These are phyloP conservation scores for Plenodomus biglobosus DNA, from an alignment of 2,329 filamentous ascomycete species.

Conservation along the genomic window DNA sequence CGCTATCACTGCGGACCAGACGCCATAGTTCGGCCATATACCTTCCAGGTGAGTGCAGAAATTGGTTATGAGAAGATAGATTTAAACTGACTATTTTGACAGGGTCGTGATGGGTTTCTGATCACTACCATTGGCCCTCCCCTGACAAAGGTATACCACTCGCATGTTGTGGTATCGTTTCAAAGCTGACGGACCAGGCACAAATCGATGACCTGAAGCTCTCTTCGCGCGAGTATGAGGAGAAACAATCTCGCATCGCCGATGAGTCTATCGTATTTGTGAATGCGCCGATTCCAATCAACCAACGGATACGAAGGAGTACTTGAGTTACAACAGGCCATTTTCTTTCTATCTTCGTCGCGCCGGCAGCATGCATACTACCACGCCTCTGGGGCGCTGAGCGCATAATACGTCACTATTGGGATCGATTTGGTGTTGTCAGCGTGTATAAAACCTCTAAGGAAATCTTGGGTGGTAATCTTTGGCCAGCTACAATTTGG, in stretches of 20 bases:
- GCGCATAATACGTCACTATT: slow-evolving; percentile 1
- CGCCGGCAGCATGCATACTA: background rate
- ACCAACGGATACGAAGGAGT: slow-evolving; percentile 36
- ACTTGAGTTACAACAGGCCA: slow-evolving; percentile 9
- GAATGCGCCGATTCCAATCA: slow-evolving; percentile 44
- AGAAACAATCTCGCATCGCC: slow-evolving; percentile 44
- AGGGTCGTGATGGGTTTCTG: slow-evolving; percentile 49
- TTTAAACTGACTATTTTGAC: slow-evolving; percentile 15
- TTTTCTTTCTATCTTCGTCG: background rate
- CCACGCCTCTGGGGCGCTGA: background rate
- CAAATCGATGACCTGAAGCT: slow-evolving; percentile 48
- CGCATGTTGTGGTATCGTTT: background rate
- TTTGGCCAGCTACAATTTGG: background rate
- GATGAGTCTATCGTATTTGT: slow-evolving; percentile 42
- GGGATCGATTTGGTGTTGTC: background rate
- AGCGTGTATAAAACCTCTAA: slow-evolving; percentile 1
- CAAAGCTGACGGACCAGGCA: slow-evolving; percentile 33
- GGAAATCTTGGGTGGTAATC: background rate
- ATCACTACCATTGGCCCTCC: slow-evolving; percentile 45
- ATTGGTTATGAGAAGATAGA: slow-evolving; percentile 4
- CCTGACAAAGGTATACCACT: slow-evolving; percentile 43
- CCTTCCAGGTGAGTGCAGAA: slow-evolving; percentile 40
- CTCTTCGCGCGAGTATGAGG: slow-evolving; percentile 46
- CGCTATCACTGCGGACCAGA: slow-evolving; percentile 48
- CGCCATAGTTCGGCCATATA: slow-evolving; percentile 47